Evolutionary conservation across 192 early-diverging fungal species (phyloP), one percentile per base, ranked within the genome.

Genomic region (Dispira simplex): DNA sequence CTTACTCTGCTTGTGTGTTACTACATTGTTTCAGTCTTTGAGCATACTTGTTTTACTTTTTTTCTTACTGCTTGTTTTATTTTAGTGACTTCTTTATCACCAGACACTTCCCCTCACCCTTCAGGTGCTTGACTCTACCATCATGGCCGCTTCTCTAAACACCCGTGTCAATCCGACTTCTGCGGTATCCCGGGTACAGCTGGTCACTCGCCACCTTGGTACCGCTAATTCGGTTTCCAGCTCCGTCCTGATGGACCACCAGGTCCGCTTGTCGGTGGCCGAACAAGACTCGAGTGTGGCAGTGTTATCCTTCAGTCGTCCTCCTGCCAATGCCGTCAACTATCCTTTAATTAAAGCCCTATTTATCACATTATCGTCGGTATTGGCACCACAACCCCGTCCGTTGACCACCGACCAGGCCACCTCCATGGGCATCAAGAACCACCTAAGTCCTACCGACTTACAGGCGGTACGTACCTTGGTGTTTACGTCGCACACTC

Each of bases 281-380:
- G 54, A 56, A 28, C 13, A 25, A 21, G 54, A 56, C 23, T 3
- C 54, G 18, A 56, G 25, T 2, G 28, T 56, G 21, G 54, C 54
- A 8, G 54, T 56, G 2, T 3, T 56, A 28, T 56, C 54, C 25
- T 56, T 56, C 54, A 13, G 20, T 28, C 54, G 54, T 56, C 54
- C 54, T 12, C 54, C 54, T 12, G 54, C 54, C 54, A 56, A 56
- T 25, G 14, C 54, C 2, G 21, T 56, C 54, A 56, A 21, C 54
- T 26, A 27, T 12, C 54, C 54, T 14, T 56, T 21, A 14, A 8
- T 56, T 13, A 21, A 56, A 26, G 54, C 54, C 18, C 54, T 56
- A 0, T 12, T 27, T 21, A 9, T 3, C 25, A 25, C 54, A 14
- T 28, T 56, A 28, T 14, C 13, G 2, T 21, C 54, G 3, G 54